These are phyloP conservation scores for Lepidium sativum DNA, from an alignment of 345 rosid species.

Conservation along the genomic window DNA sequence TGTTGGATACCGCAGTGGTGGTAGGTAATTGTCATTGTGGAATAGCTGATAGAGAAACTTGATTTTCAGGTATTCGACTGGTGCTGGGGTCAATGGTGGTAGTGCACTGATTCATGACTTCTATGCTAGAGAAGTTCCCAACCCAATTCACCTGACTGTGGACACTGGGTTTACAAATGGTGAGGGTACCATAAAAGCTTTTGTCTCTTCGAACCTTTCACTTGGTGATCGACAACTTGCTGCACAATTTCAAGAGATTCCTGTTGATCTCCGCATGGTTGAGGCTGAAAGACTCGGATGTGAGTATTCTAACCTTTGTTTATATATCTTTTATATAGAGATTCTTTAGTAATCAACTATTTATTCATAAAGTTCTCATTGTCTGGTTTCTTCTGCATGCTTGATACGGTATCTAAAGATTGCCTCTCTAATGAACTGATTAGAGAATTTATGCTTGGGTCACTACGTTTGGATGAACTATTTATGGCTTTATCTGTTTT, in stretches of 20 bases:
- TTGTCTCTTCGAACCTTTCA: constrained; percentile 59
- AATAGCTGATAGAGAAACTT: not conserved
- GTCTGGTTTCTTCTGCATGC: not conserved
- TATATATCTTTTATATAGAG: not conserved
- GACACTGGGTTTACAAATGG: constrained; percentile 84
- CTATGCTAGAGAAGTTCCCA: constrained; percentile 78
- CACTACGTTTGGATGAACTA: not conserved
- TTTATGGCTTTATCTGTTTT: not conserved
- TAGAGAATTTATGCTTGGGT: not conserved
- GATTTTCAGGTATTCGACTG: constrained; percentile 80
- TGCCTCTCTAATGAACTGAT: not conserved
- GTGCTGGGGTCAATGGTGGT: constrained; percentile 80
- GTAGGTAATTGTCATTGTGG: not conserved
- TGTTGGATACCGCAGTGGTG: not conserved
- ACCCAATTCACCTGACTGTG: constrained; percentile 78
- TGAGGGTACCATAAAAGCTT: constrained; percentile 73
- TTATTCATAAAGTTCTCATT: not conserved
- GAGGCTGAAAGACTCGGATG: constrained; percentile 98
- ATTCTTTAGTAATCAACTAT: not conserved
- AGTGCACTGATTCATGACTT: constrained; percentile 94
- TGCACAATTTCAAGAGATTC: constrained; percentile 94
- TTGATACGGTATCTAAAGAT: not conserved
- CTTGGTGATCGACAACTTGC: constrained; percentile 86
- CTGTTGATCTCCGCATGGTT: constrained; percentile 86
- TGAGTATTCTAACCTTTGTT: constrained; percentile 27